A percentile compares a stretch with the other conserved stretches of the same genome.
Conservation (phyloP, 306 rosid genomes). For the Styphnolobium japonicum region DNA sequence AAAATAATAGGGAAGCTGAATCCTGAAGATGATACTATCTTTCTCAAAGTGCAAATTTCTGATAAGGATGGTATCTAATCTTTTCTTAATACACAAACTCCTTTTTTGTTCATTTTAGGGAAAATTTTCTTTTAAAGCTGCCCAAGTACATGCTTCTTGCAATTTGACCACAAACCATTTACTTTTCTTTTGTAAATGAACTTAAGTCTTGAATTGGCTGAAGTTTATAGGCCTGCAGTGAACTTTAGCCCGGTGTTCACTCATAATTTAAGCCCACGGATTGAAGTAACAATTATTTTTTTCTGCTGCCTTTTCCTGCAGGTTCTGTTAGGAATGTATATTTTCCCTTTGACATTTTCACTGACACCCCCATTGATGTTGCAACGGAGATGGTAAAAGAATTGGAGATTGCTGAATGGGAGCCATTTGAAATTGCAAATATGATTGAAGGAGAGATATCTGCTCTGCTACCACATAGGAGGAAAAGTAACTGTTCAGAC, state of each 20-base stretch:
- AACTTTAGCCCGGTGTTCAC: background rate
- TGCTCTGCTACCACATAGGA: constrained; percentile 60
- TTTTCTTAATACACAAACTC: background rate
- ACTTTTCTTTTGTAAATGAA: background rate
- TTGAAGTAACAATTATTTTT: background rate
- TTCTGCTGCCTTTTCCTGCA: constrained; percentile 33
- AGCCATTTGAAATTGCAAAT: constrained; percentile 79
- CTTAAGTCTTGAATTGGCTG: background rate
- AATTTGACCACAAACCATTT: background rate
- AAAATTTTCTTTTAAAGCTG: background rate
- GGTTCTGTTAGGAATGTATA: constrained; percentile 73
- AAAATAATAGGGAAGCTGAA: constrained; percentile 84
- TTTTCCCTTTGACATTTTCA: constrained; percentile 78
- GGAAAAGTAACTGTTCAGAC: constrained; percentile 31
- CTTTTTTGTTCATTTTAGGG: background rate
- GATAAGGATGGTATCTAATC: constrained; percentile 62
- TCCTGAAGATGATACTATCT: constrained; percentile 71
- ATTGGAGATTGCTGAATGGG: constrained; percentile 83
- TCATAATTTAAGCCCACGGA: background rate
- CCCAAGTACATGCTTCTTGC: background rate
- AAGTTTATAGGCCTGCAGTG: background rate
- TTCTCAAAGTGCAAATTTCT: constrained; percentile 81
- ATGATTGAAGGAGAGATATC: constrained; percentile 88
- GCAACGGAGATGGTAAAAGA: constrained; percentile 94
- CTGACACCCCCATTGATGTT: constrained; percentile 73